Conservation (phyloP, 192 early-diverging fungal species). For the Backusella sp. region DNA sequence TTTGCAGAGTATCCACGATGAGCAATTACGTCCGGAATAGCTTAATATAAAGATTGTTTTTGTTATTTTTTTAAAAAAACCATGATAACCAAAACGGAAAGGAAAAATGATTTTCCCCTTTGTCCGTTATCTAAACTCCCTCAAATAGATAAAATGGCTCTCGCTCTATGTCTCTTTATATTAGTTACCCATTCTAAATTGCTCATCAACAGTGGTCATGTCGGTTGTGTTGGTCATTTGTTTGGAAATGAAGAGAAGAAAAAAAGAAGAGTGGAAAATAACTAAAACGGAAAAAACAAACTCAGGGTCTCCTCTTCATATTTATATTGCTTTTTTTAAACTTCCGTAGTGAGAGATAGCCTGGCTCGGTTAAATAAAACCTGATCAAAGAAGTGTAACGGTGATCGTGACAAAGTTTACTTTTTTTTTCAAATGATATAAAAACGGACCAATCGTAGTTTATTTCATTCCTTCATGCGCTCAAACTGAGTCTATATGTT, state of each 20-base stretch:
- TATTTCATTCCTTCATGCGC: neutral
- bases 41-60: neutral
- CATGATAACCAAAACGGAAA: neutral
- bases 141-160: neutral
- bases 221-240: neutral
- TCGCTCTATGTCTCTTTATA: neutral
- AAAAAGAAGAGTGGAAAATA: neutral
- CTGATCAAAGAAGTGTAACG: neutral
- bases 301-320: neutral
- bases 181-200: neutral
- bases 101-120: neutral
- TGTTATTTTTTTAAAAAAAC: neutral
- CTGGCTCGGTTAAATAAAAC: neutral
- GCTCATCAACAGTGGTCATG: neutral
- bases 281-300: neutral
- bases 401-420: too few relatives aligned
- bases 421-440: too few relatives aligned
- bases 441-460: neutral
- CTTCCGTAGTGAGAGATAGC: neutral
- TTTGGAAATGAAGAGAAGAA: neutral
- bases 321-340: neutral
- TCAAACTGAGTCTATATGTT: neutral
- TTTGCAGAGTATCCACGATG: slow-evolving; percentile 48
- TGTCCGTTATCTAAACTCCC: neutral
- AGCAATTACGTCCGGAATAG: slow-evolving; percentile 34